Conservation (phyloP, 306 rosid genomes). For the Cucurbita moschata region DNA sequence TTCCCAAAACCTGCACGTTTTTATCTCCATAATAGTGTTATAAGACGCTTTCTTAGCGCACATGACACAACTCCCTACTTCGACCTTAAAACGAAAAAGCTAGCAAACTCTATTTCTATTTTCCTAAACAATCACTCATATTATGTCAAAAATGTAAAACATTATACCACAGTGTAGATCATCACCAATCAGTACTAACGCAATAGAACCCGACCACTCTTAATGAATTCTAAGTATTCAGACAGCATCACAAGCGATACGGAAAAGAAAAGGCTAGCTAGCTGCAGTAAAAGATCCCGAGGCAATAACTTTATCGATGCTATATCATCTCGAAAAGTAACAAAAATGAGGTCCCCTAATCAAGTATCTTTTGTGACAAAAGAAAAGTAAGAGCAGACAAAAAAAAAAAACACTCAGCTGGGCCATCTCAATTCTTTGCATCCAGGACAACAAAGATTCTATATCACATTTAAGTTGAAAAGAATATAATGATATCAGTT, state of each 20-base stretch:
- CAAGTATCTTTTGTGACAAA: conserved; percentile 4
- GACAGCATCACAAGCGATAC: not conserved
- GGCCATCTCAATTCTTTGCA: not conserved
- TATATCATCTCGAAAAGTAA: not conserved
- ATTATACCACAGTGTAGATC: not conserved
- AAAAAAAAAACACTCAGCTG: not conserved
- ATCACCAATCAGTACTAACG: not conserved
- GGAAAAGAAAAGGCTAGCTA: not conserved
- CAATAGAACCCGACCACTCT: not conserved
- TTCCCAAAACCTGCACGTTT: not conserved
- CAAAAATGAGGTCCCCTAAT: conserved; percentile 2
- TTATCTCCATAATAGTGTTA: not conserved
- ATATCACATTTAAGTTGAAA: conserved; percentile 15
- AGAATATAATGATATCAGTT: conserved; percentile 10
- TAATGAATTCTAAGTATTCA: not conserved
- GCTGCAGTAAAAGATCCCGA: not conserved
- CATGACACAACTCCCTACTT: not conserved
- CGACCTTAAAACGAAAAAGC: not conserved
- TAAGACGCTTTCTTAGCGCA: not conserved
- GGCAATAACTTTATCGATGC: not conserved
- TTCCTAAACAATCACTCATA: not conserved
- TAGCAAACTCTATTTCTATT: not conserved
- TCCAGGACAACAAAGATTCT: conserved; percentile 4
- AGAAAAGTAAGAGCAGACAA: not conserved
- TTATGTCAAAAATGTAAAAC: not conserved